Evolutionary conservation across 164 flowering plant genomes (phyloP).

Genomic region (Liriodendron chinense): DNA sequence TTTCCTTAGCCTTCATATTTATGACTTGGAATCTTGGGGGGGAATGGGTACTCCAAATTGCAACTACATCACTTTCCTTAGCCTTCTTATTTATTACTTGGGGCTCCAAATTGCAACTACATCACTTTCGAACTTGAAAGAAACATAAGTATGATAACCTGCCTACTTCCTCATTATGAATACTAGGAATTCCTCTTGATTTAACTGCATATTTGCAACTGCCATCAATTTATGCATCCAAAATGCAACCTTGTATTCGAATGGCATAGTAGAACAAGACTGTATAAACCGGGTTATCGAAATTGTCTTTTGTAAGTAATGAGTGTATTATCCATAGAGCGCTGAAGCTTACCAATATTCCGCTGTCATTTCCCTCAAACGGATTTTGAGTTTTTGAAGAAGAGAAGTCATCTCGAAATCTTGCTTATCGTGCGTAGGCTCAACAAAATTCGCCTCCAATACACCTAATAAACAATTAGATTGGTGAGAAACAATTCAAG

Average conservation of each 20-base stretch:
- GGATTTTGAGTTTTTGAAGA: slow-evolving; percentile 82
- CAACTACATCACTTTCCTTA: too few relatives aligned
- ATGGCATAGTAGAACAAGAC: neutral
- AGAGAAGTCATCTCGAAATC: slow-evolving; percentile 89
- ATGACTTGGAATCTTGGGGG: too few relatives aligned
- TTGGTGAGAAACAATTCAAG: neutral
- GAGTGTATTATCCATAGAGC: neutral
- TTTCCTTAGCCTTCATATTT: too few relatives aligned
- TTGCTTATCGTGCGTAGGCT: slow-evolving; percentile 94
- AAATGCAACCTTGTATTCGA: neutral
- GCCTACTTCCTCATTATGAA: neutral
- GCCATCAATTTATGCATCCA: neutral
- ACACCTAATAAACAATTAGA: slow-evolving; percentile 48
- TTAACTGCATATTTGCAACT: too few relatives aligned
- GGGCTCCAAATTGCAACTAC: too few relatives aligned
- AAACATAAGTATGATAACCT: too few relatives aligned
- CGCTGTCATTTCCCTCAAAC: slow-evolving; percentile 80
- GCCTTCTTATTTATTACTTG: too few relatives aligned
- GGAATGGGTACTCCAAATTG: too few relatives aligned
- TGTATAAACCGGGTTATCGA: neutral
- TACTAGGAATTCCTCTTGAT: too few relatives aligned
- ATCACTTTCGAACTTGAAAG: too few relatives aligned
- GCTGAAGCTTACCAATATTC: slow-evolving; percentile 75
- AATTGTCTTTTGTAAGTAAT: neutral
- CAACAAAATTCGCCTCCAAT: slow-evolving; percentile 83